A percentile compares a stretch with the other conserved stretches of the same genome.
phyloP scores from a whole-genome alignment of 331 rosid species.

The Spiraea crenata region DNA sequence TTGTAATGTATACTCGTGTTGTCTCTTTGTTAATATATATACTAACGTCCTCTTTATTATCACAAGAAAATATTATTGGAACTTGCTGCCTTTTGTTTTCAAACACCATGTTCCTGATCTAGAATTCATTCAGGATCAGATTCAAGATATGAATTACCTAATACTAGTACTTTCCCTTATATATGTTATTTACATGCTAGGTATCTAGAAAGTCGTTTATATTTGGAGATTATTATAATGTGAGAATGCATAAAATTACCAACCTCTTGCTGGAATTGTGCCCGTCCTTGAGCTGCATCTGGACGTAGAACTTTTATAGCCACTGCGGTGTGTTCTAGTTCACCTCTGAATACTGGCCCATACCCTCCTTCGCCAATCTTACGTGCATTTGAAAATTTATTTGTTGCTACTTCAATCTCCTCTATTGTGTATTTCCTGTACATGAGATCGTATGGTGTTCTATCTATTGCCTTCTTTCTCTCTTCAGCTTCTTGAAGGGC shows the following conservation, averaged over 20 bases:
- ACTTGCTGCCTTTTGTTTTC: not conserved
- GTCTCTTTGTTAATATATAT: not conserved
- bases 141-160: not conserved
- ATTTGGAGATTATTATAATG: not conserved
- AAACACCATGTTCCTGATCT: not conserved
- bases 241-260: not conserved
- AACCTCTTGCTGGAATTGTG: constrained; percentile 56
- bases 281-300: constrained; percentile 7
- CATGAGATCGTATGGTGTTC: constrained; percentile 24
- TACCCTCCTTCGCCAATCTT: constrained; percentile 56
- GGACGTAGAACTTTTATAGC: constrained; percentile 47
- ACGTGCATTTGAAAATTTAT: constrained; percentile 24
- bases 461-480: constrained; percentile 21
- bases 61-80: not conserved
- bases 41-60: not conserved
- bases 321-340: constrained; percentile 29
- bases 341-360: constrained; percentile 47
- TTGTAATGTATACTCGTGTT: not conserved
- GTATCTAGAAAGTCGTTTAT: not conserved
- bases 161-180: not conserved
- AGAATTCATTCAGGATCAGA: not conserved
- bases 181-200: not conserved
- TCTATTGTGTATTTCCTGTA: constrained; percentile 47
- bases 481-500: constrained; percentile 34
- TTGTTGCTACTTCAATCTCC: constrained; percentile 43